Conservation (phyloP, 306 rosid species). For the Castanopsis chinensis region DNA sequence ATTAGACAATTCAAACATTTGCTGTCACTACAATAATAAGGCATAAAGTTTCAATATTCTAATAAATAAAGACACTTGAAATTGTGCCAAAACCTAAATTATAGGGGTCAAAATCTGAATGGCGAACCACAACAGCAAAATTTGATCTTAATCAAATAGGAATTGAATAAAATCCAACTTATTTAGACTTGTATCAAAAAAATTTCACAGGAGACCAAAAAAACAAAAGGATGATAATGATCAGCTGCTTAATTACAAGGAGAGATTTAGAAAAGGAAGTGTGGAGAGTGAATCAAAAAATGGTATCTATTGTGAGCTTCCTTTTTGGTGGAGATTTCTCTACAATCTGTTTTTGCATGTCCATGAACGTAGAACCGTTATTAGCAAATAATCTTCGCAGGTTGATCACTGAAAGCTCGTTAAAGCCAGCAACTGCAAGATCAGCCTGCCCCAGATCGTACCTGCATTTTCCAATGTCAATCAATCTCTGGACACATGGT, state of each 20-base stretch:
- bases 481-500: conserved; percentile 20
- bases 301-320: conserved; percentile 82
- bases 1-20: neutral
- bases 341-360: conserved; percentile 70
- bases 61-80: neutral
- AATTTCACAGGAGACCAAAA: neutral
- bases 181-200: neutral
- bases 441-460: conserved; percentile 94
- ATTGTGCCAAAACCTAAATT: neutral
- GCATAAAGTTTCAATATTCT: neutral
- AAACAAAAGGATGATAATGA: conserved; percentile 11
- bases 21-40: neutral
- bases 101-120: neutral
- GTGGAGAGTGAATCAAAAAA: conserved; percentile 43
- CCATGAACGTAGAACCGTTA: conserved; percentile 90
- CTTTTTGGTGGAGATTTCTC: conserved; percentile 82
- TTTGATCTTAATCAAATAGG: neutral
- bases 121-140: neutral
- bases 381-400: conserved; percentile 88
- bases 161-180: no score
- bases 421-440: conserved; percentile 88
- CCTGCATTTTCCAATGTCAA: conserved; percentile 43
- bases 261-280: neutral
- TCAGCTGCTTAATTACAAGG: conserved; percentile 43
- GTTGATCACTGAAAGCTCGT: conserved; percentile 94